Percentiles rank a stretch among this genome's conserved stretches.
Evolutionary conservation across 257 asterid species (phyloP).

Genomic region (Solanum arcanum): DNA sequence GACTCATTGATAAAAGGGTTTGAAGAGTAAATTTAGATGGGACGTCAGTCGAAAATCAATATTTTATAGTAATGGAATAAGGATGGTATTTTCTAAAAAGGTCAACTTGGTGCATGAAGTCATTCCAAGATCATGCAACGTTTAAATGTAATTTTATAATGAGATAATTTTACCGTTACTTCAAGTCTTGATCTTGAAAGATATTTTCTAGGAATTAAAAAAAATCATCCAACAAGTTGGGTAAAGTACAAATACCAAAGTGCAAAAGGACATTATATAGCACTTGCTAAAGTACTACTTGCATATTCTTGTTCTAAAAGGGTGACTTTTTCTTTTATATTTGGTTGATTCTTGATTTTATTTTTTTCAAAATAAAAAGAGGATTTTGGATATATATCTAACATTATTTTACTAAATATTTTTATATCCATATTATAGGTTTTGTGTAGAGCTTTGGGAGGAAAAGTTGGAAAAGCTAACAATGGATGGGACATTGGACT

Average conservation of each 20-base stretch:
- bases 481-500: constrained; percentile 82
- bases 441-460: constrained; percentile 64
- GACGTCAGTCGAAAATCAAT: not conserved
- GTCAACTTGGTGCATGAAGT: not conserved
- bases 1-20: not conserved
- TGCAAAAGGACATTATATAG: not conserved
- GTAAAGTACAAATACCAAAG: not conserved
- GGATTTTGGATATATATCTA: not conserved
- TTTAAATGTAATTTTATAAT: not conserved
- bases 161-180: not conserved
- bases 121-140: not conserved
- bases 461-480: constrained; percentile 41
- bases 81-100: not conserved
- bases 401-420: not conserved
- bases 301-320: not conserved
- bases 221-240: not conserved
- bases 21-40: not conserved
- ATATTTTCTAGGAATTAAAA: not conserved
- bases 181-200: not conserved
- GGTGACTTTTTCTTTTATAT: not conserved
- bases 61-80: not conserved
- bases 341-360: not conserved
- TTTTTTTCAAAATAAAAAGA: not conserved
- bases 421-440: constrained; percentile 15
- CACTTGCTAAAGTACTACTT: not conserved